Evolutionary conservation across 2,329 filamentous ascomycete species (phyloP).

Genomic region (Colletotrichum noveboracense): DNA sequence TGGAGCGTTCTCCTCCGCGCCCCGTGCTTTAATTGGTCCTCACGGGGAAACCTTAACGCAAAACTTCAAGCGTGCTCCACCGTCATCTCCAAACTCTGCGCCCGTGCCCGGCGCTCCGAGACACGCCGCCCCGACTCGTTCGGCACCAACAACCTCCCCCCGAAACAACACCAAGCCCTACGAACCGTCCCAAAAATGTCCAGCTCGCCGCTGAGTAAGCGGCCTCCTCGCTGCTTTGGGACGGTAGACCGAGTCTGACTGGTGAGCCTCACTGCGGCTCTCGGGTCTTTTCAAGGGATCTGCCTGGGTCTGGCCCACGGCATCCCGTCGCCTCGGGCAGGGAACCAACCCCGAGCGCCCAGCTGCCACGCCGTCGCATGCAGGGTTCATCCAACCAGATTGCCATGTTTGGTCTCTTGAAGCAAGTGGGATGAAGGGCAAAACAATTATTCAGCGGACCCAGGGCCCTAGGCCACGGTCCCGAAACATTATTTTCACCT

Average conservation of each 20-base stretch:
- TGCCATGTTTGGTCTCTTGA: neutral
- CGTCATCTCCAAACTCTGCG: neutral
- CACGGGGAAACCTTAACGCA: neutral
- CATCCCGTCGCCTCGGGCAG: slow-evolving; percentile 2
- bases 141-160: neutral
- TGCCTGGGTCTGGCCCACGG: neutral
- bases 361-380: neutral
- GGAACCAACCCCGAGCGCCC: neutral
- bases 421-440: neutral
- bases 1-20: neutral
- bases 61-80: neutral
- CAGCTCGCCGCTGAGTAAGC: slow-evolving; percentile 5
- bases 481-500: neutral
- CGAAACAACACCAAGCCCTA: neutral
- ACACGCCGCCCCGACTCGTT: neutral
- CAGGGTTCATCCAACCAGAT: neutral
- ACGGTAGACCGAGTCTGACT: neutral
- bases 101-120: neutral
- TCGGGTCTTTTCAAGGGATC: neutral
- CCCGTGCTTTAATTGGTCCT: neutral
- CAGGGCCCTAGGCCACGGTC: neutral
- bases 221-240: neutral
- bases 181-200: neutral
- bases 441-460: neutral
- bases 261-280: neutral